Conservation (phyloP, 768 basidiomycete genomes). For the Naematelia encephala region DNA sequence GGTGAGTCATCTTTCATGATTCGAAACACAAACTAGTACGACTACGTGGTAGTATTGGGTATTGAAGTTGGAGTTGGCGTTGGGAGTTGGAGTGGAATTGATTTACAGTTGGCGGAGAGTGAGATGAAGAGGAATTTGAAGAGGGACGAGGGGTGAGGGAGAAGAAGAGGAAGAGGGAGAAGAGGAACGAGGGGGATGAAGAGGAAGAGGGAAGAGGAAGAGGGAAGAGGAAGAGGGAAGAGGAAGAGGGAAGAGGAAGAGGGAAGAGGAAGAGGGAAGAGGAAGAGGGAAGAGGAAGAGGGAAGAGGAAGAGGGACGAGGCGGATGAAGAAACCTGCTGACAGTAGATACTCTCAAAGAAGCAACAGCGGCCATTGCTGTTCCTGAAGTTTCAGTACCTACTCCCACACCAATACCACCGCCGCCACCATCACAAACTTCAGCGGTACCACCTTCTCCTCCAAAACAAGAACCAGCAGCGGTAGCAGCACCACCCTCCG, state of each 20-base stretch:
- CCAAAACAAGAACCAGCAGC: too few species aligned
- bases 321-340: too few species aligned
- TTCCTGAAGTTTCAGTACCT: background rate
- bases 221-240: background rate
- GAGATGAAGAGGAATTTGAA: background rate
- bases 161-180: background rate
- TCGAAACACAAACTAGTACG: too few species aligned
- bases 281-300: background rate
- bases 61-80: too few species aligned
- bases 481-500: too few species aligned
- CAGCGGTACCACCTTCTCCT: too few species aligned
- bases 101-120: too few species aligned
- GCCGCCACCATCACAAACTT: background rate
- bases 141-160: background rate
- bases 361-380: too few species aligned
- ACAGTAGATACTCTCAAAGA: too few species aligned
- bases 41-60: too few species aligned
- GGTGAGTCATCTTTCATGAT: too few species aligned
- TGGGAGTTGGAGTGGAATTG: too few species aligned
- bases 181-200: background rate
- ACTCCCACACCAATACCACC: background rate
- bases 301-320: background rate
- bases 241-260: background rate
- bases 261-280: background rate
- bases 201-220: background rate